Evolutionary conservation across 768 basidiomycete genomes (phyloP).

Genomic region (Termitomyces sp.): DNA sequence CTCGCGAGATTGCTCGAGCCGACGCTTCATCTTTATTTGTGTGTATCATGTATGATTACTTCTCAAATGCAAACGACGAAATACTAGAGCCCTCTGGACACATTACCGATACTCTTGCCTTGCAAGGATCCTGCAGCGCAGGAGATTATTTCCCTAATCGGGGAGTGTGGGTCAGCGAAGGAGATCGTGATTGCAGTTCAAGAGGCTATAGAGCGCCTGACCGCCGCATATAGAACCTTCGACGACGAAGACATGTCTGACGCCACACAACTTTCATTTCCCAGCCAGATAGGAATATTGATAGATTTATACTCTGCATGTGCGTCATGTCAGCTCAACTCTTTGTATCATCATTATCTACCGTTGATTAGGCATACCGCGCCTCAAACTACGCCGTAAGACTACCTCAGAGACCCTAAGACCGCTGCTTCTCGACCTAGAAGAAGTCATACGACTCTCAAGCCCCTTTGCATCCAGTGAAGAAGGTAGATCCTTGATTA

Average conservation of each 20-base stretch:
- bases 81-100: conserved; percentile 37
- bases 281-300: conserved; percentile 29
- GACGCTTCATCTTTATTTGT: conserved; percentile 20
- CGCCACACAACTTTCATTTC: conserved; percentile 15
- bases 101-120: conserved; percentile 34
- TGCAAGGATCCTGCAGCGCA: conserved; percentile 29
- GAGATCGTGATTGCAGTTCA: conserved; percentile 42
- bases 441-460: conserved; percentile 22
- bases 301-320: conserved; percentile 34
- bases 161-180: conserved; percentile 34
- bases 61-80: neutral
- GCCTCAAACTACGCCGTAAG: conserved; percentile 36
- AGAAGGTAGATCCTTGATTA: conserved; percentile 29
- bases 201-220: conserved; percentile 36
- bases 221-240: conserved; percentile 11
- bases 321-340: conserved; percentile 16
- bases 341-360: neutral
- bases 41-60: neutral
- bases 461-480: conserved; percentile 17
- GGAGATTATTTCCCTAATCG: conserved; percentile 34
- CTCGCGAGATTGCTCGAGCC: conserved; percentile 19
- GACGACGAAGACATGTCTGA: conserved; percentile 22
- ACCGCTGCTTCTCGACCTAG: conserved; percentile 33
- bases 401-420: conserved; percentile 35
- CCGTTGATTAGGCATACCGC: conserved; percentile 33